Evolutionary conservation across 495 filamentous ascomycete genomes (phyloP).

Genomic region (Penicillium alfredii): DNA sequence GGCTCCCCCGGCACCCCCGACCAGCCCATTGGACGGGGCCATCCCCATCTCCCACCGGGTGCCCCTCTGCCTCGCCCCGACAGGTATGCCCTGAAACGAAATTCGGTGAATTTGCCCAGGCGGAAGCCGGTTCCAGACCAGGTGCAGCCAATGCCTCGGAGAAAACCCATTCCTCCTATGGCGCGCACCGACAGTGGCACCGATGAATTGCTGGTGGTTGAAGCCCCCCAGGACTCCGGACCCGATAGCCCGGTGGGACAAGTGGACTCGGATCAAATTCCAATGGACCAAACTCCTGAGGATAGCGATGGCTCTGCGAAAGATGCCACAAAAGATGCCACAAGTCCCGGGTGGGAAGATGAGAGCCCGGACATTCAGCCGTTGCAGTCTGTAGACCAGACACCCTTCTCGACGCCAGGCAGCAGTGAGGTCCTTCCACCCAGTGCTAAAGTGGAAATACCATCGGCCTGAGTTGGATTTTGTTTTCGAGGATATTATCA

Average conservation of each 20-base stretch:
- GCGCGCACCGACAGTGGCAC: conserved; percentile 10
- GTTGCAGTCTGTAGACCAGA: conserved; percentile 8
- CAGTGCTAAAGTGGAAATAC: conserved; percentile 1
- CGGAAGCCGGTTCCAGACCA: conserved; percentile 48
- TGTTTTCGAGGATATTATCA: too few species aligned
- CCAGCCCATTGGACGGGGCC: conserved; percentile 67
- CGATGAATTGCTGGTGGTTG: conserved; percentile 46
- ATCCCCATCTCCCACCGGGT: conserved; percentile 44
- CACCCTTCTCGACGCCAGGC: conserved; percentile 1
- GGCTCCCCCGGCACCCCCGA: conserved; percentile 46
- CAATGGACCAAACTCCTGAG: too few species aligned
- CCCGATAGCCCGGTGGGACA: conserved; percentile 43
- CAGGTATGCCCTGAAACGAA: conserved; percentile 52
- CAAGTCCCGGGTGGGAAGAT: neutral
- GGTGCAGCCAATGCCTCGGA: conserved; percentile 29
- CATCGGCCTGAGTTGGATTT: conserved; percentile 4
- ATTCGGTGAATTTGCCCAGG: conserved; percentile 53
- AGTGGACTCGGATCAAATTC: conserved; percentile 17
- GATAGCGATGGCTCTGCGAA: too few species aligned
- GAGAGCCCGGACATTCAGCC: conserved; percentile 3
- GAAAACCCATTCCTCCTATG: conserved; percentile 31
- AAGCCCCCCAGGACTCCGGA: conserved; percentile 47
- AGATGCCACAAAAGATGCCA: too few species aligned
- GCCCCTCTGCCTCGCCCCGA: conserved; percentile 71
- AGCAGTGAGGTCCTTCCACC: conserved; percentile 5